Base-by-base conservation (phyloP, 768 basidiomycete species). In the Tricholoma sp. region DNA sequence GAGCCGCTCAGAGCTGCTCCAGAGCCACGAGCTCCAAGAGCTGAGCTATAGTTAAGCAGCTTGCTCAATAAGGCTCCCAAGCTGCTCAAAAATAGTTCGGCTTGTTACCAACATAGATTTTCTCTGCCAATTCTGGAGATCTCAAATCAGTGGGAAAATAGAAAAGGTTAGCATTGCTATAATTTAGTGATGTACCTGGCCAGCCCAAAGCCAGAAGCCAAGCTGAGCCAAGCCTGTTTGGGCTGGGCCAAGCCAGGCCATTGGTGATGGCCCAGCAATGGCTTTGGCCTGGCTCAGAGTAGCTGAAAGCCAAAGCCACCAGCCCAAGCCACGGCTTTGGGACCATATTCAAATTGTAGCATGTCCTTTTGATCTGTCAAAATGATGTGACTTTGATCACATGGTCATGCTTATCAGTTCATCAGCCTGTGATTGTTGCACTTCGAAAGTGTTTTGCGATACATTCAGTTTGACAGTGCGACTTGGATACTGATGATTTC, bases 1-100 rank as follows among this genome's bases (percentile, higher is more conserved):
- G 22, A 46, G 45, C 22, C 1, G 10, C 22, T 46, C 2, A 11
- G 45, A 46, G 45, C 45, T 21, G 24, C 12, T 10, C 24, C 2
- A 11, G 45, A 46, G 45, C 45, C 45, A 46, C 12, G 21, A 46
- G 19, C 45, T 22, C 24, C 11, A 10, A 46, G 45, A 46, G 45
- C 45, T 22, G 21, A 46, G 45, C 45, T 22, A 22, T 46, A 46
- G 22, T 22, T 46, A 46, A 46, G 45, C 45, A 46, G 45, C 45
- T 46, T 21, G 5, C 21, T 21, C 24, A 46, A 46, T 10, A 46
- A 46, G 24, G 45, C 45, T 45, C 19, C 19, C 4, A 5, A 54
- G 53, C 53, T 54, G 53, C 21, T 41, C 41, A 55, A 45, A 55
- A 16, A 41, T 55, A 55, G 54, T 14, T 22, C 3, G 19, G 54